Percentiles rank a stretch among this genome's conserved stretches.
These are phyloP conservation scores for Pilasporangium apinafurcum DNA, from an alignment of 352 stramenopile genomes.

Conservation along the genomic window DNA sequence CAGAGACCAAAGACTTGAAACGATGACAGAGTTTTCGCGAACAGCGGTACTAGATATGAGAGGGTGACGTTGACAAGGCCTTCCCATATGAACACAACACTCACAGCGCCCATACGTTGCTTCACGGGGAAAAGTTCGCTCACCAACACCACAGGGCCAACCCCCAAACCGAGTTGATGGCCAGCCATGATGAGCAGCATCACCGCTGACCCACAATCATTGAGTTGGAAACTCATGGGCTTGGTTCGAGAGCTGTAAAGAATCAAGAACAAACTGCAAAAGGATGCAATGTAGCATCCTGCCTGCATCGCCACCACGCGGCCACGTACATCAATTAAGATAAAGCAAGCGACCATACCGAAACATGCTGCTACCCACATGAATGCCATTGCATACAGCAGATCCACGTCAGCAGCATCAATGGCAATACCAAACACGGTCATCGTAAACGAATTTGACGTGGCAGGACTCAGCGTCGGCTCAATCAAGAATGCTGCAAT, in stretches of 20 bases:
- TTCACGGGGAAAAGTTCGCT: constrained; percentile 71
- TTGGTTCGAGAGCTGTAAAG: constrained; percentile 29
- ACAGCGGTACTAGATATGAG: constrained; percentile 20
- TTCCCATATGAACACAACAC: constrained; percentile 62
- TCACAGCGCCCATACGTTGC: constrained; percentile 55
- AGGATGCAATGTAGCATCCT: constrained; percentile 46
- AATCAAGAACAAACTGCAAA: constrained; percentile 40
- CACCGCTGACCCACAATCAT: constrained; percentile 49
- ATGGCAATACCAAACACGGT: constrained; percentile 57
- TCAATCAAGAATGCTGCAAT: constrained; percentile 42
- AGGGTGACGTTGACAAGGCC: constrained; percentile 32
- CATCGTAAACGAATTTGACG: constrained; percentile 32
- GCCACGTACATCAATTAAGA: constrained; percentile 64
- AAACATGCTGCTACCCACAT: constrained; percentile 36
- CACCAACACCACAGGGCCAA: constrained; percentile 47
- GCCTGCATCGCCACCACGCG: constrained; percentile 40
- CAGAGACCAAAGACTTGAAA: constrained; percentile 25
- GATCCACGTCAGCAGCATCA: constrained; percentile 36
- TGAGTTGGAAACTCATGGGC: constrained; percentile 20
- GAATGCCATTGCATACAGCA: constrained; percentile 35
- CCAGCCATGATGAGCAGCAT: constrained; percentile 60
- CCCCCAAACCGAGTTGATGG: constrained; percentile 54
- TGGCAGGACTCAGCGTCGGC: constrained; percentile 39
- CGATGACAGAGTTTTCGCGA: constrained; percentile 26
- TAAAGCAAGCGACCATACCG: constrained; percentile 42